These are phyloP conservation scores for Pyrenochaeta sp. DNA, from an alignment of 2,329 filamentous ascomycete species.

Conservation along the genomic window DNA sequence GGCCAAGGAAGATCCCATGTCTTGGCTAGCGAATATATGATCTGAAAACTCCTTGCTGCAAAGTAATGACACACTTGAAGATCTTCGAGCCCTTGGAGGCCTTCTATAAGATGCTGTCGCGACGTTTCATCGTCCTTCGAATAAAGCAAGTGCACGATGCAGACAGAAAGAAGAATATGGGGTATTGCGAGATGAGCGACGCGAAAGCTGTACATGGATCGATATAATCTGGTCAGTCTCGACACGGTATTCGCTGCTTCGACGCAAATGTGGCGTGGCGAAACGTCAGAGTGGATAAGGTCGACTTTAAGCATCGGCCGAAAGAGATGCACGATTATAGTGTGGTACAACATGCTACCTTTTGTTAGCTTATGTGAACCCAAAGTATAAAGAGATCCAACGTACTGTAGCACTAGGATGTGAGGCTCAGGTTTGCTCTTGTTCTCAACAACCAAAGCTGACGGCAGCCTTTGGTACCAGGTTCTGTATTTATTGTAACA, in stretches of 20 bases:
- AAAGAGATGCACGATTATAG: constrained; percentile 75
- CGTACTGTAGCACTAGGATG: constrained; percentile 77
- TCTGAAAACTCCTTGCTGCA: constrained; percentile 52
- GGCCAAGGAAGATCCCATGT: constrained; percentile 56
- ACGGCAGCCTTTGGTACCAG: constrained; percentile 74
- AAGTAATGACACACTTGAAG: constrained; percentile 55
- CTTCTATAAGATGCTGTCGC: constrained; percentile 50
- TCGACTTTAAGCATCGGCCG: constrained; percentile 73
- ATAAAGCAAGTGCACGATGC: constrained; percentile 56
- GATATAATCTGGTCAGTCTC: constrained; percentile 51
- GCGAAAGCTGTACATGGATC: constrained; percentile 54
- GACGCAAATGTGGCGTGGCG: constrained; percentile 71
- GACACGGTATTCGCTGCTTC: constrained; percentile 55
- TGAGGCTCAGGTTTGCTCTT: constrained; percentile 70
- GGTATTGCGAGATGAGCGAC: constrained; percentile 49
- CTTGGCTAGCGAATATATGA: constrained; percentile 51
- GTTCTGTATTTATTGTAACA: constrained; percentile 73
- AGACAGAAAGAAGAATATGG: constrained; percentile 51
- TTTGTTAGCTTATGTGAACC: constrained; percentile 15
- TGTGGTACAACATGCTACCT: constrained; percentile 70
- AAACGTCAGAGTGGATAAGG: constrained; percentile 64
- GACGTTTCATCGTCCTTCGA: constrained; percentile 48
- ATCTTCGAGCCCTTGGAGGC: constrained; percentile 52
- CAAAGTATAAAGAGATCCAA: constrained; percentile 18
- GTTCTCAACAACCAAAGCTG: constrained; percentile 62